Base-by-base conservation (phyloP, 768 basidiomycete species). In the Cystofilobasidium bisporidii region DNA sequence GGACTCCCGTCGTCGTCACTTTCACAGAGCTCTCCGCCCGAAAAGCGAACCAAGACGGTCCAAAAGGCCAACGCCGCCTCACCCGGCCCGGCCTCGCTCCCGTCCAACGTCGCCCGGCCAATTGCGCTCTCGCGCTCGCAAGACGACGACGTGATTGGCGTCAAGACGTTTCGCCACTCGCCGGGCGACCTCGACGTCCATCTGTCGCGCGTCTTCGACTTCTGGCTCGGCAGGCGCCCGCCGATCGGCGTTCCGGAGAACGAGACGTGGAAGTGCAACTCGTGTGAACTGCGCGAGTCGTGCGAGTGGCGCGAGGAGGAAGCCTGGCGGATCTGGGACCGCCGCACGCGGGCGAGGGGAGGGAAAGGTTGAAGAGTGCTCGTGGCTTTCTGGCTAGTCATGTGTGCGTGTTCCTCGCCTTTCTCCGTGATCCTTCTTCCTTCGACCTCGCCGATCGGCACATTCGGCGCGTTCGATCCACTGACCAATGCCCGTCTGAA, bases 301-400 rank as follows among this genome's bases (percentile, higher is more conserved):
- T 68, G 67, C 45, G 67, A 68, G 62, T 68, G 67, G 67, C 57
- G 67, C 47, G 67, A 56, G 24, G 40, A 28, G 45, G 61, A 68
- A 32, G 62, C 56, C 18, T 30, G 40, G 15, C 30, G 65, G 24
- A 40, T 67, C 30, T 67, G 60, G 66, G 50, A 56, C 38, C 60
- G 56, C n/a, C n/a, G 45, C 20, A 36, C 20, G 50, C 24, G 18
- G 28, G 50, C 30, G 20, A 50, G 26, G 10, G 47, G 5, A 0
- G 45, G 10, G n/a, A n/a, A n/a, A n/a, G n/a, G n/a, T n/a, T n/a
- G n/a, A n/a, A n/a, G n/a, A n/a, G n/a, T n/a, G n/a, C n/a, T n/a
- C n/a, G n/a, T n/a, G n/a, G n/a, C 20, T 15, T 43, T 3, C 43
- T 43, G 43, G 36, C 12, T 5, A 5, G 36, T 36, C 36, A 5